Percentiles rank a stretch among this genome's conserved stretches.
Conservation (phyloP, 2,329 filamentous ascomycete species). For the Colletotrichum echinochloae region DNA sequence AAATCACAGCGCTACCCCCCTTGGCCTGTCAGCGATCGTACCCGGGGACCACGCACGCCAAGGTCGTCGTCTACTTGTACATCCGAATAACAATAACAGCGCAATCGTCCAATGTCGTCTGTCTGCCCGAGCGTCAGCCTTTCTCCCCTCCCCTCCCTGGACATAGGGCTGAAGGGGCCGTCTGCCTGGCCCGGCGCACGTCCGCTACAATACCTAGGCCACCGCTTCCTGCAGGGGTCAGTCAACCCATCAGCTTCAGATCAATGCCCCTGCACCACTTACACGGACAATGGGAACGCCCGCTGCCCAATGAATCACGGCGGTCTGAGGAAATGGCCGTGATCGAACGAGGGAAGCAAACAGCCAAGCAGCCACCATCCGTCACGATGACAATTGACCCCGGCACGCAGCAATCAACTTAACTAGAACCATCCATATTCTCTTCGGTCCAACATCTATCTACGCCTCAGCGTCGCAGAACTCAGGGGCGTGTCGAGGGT, state of each 20-base stretch:
- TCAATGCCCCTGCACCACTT: neutral
- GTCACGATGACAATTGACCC: neutral
- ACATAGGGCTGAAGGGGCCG: constrained; percentile 33
- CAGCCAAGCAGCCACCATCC: neutral
- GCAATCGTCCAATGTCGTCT: constrained; percentile 11
- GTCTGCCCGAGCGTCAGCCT: neutral
- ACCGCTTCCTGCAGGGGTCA: constrained; percentile 28
- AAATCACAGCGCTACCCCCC: constrained; percentile 2
- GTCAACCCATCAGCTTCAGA: constrained; percentile 12
- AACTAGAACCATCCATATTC: neutral
- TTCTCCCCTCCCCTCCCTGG: neutral
- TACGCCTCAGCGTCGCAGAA: neutral
- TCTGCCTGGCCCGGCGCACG: neutral
- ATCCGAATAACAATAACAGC: neutral
- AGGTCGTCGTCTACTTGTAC: neutral
- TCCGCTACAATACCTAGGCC: constrained; percentile 17
- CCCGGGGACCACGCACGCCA: neutral
- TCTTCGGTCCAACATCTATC: neutral
- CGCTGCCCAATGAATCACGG: neutral
- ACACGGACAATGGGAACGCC: neutral
- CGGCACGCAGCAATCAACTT: neutral
- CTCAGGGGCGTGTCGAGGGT: neutral
- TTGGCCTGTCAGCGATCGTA: constrained; percentile 25
- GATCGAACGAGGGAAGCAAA: neutral
- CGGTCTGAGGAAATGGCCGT: neutral